Base-by-base conservation (phyloP, 345 rosid genomes). In the Eutrema heterophyllum region DNA sequence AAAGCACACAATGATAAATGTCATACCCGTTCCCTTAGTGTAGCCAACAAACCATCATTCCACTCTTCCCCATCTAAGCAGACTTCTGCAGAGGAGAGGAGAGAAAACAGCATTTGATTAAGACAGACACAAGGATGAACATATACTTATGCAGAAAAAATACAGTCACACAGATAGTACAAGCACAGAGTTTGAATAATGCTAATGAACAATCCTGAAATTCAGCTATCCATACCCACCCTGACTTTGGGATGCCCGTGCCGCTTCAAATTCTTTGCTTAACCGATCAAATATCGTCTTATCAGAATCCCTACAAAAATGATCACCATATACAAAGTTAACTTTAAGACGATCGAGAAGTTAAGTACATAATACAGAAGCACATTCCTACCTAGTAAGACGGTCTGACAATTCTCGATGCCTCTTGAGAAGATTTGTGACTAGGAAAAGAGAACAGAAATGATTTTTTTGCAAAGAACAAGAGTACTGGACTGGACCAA, bases 41-140 rank as follows among this genome's bases (percentile, higher is more conserved):
- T 94, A 73, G 98, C 97, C 71, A 91, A 70, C 40, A 94, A 83
- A 54, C 98, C 97, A 72, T 94, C 96, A 80, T 88, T 89, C 98
- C 98, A 94, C 76, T 88, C 86, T 73, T 88, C 97, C 60, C 92
- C 97, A 67, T 89, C 85, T 77, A 92, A 75, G 79, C 61, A 72
- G 74, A 90, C 75, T 83, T 92, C 99, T 87, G 87, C 80, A 79
- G 36, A 62, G 73, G 38, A 68, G 55, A 51, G 69, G n/a, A 18
- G 35, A 39, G 33, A 74, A 66, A 12, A 27, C 18, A 45, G 9
- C 18, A 63, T 51, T 48, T 49, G 18, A 56, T 21, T 49, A 75
- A 59, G 26, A 72, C 15, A 30, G 36, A 59, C 5, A 76, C 21
- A 57, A 4, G 2, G 56, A 33, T 50, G 44, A 65, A 29, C 11